Conservation (phyloP, 1,284 basidiomycete species). For the Coniferiporia sulphurascens region DNA sequence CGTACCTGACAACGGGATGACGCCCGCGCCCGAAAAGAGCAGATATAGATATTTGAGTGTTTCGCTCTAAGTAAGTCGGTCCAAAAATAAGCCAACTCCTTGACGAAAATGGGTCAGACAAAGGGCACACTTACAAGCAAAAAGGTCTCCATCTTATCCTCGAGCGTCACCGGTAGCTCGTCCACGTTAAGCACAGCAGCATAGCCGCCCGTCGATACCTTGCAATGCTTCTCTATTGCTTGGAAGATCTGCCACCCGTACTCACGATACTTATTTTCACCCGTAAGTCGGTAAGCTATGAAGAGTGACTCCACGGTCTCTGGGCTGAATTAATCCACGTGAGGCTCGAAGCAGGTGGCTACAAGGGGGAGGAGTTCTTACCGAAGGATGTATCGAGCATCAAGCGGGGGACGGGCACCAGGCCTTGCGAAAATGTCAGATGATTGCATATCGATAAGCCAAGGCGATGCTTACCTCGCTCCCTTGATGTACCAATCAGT, state of each 20-base stretch:
- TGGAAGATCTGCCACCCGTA: constrained; percentile 90
- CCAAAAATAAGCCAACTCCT: background rate
- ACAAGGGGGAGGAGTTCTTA: constrained; percentile 30
- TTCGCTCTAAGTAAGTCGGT: constrained; percentile 56
- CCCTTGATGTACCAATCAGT: constrained; percentile 89
- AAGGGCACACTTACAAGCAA: constrained; percentile 57
- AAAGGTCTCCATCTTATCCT: constrained; percentile 97
- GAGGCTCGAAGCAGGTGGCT: constrained; percentile 4
- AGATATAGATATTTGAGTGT: constrained; percentile 95
- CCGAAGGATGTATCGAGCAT: constrained; percentile 89
- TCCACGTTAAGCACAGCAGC: constrained; percentile 85
- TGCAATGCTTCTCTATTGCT: constrained; percentile 83
- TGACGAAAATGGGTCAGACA: background rate
- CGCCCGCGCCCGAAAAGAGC: constrained; percentile 73
- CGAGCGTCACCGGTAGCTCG: constrained; percentile 55
- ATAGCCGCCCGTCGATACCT: constrained; percentile 74
- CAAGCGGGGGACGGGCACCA: constrained; percentile 53
- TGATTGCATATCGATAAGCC: background rate
- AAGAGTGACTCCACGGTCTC: constrained; percentile 95
- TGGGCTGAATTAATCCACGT: constrained; percentile 46
- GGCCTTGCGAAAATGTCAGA: constrained; percentile 33
- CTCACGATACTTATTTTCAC: constrained; percentile 76
- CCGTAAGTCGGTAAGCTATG: constrained; percentile 82
- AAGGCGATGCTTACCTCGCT: constrained; percentile 39
- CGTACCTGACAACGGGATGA: constrained; percentile 72